Conservation (phyloP, 768 basidiomycete species). For the Suillus discolor region DNA sequence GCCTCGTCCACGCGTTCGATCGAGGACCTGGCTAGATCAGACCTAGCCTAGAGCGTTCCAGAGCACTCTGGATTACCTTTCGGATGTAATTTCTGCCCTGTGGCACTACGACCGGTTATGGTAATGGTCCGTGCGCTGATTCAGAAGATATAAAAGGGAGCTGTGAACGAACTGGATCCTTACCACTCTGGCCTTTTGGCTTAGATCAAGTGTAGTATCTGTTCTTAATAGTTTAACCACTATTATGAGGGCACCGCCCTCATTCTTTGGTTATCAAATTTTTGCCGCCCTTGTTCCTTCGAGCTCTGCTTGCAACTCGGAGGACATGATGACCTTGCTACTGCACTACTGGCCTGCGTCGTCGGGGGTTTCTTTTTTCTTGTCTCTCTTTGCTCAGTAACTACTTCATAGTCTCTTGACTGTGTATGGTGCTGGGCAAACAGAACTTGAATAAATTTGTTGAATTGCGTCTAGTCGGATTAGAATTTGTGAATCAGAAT, state of each 20-base stretch:
- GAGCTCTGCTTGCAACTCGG: constrained; percentile 49
- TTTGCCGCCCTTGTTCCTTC: constrained; percentile 48
- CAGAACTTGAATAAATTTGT: background rate
- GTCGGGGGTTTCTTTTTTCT: constrained; percentile 51
- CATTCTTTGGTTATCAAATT: constrained; percentile 48
- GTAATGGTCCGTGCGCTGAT: too few species aligned
- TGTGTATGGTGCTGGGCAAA: background rate
- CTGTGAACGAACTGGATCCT: constrained; percentile 7
- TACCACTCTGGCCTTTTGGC: constrained; percentile 48
- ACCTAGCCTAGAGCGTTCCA: too few species aligned
- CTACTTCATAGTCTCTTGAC: background rate
- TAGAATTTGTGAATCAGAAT: too few species aligned
- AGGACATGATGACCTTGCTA: constrained; percentile 42
- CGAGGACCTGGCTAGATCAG: too few species aligned
- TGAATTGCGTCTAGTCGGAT: too few species aligned
- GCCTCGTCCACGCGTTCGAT: too few species aligned
- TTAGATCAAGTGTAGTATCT: constrained; percentile 63
- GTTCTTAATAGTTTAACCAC: constrained; percentile 85
- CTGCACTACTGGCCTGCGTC: constrained; percentile 53
- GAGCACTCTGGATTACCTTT: too few species aligned
- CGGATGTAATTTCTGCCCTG: too few species aligned
- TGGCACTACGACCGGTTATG: too few species aligned
- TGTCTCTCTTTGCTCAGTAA: background rate
- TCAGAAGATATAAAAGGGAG: too few species aligned
- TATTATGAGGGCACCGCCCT: constrained; percentile 48